These are phyloP conservation scores for Sugiyamaella boreocaroliniensis DNA, from an alignment of 805 yeast species.

Conservation along the genomic window DNA sequence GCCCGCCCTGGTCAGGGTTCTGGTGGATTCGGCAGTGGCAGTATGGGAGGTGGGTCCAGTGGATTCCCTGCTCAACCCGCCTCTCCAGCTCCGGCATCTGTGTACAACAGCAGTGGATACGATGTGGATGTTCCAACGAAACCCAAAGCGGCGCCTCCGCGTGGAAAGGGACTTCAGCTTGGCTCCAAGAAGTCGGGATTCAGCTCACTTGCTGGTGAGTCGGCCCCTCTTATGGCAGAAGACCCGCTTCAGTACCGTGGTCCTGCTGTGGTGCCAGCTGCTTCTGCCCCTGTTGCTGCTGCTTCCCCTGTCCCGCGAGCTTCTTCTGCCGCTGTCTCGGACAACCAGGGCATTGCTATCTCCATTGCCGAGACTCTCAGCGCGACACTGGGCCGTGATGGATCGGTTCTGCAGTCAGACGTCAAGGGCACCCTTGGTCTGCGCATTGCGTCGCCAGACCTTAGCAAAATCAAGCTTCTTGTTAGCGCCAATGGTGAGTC, in stretches of 20 bases:
- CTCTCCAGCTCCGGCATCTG: constrained; percentile 9
- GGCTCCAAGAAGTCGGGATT: constrained; percentile 43
- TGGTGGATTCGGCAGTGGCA: constrained; percentile 13
- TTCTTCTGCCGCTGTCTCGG: constrained; percentile 20
- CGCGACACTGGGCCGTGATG: constrained; percentile 79
- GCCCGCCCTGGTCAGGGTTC: constrained; percentile 21
- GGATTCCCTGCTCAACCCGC: constrained; percentile 6
- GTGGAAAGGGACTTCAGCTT: constrained; percentile 71
- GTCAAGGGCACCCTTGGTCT: constrained; percentile 87
- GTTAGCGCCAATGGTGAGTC: constrained; percentile 47
- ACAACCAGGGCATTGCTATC: constrained; percentile 73
- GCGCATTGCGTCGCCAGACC: constrained; percentile 70
- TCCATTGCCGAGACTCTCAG: constrained; percentile 69
- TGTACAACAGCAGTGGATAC: constrained; percentile 15
- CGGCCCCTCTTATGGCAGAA: constrained; percentile 23
- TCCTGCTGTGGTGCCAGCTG: constrained; percentile 28
- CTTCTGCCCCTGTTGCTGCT: constrained; percentile 32
- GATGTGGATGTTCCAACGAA: constrained; percentile 12
- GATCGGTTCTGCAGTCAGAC: constrained; percentile 52
- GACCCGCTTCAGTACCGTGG: constrained; percentile 27
- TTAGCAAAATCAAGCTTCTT: constrained; percentile 59
- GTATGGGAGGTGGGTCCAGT: background rate
- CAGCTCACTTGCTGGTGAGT: constrained; percentile 22
- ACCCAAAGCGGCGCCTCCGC: constrained; percentile 34
- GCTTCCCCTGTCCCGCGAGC: constrained; percentile 4